Conservation (phyloP, 805 yeast species). For the Maudiozyma turicensis region DNA sequence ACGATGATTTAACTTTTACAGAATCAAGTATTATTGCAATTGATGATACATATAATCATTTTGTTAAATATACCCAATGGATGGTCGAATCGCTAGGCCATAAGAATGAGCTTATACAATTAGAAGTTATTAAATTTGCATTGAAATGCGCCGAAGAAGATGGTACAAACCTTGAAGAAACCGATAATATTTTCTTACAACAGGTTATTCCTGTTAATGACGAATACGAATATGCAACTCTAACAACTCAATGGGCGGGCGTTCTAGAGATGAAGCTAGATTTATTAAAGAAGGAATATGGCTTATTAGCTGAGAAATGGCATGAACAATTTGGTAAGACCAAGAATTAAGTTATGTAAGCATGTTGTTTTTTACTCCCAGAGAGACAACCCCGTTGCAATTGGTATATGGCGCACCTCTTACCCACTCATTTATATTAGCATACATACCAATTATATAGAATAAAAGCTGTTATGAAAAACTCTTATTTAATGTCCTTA, state of each 20-base stretch:
- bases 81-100: slow-evolving; percentile 23
- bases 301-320: slow-evolving; percentile 14
- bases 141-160: slow-evolving; percentile 26
- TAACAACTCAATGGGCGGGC: slow-evolving; percentile 21
- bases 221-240: slow-evolving; percentile 15
- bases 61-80: slow-evolving; percentile 30
- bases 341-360: slow-evolving; percentile 4
- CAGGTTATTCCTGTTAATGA: slow-evolving; percentile 21
- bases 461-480: too few relatives aligned
- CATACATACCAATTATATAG: too few relatives aligned
- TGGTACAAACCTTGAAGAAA: slow-evolving; percentile 19
- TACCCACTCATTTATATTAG: too few relatives aligned
- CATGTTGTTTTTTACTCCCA: too few relatives aligned
- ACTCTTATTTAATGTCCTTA: too few relatives aligned
- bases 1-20: slow-evolving; percentile 17
- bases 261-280: slow-evolving; percentile 13
- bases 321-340: slow-evolving; percentile 18
- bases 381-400: too few relatives aligned
- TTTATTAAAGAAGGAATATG: slow-evolving; percentile 12
- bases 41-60: slow-evolving; percentile 26
- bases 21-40: slow-evolving; percentile 16
- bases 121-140: slow-evolving; percentile 26
- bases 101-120: slow-evolving; percentile 11
- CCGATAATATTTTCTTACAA: slow-evolving; percentile 26
- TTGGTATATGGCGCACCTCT: too few relatives aligned